Base-by-base conservation (phyloP, 805 yeast species). In the Schizosaccharomyces lindneri region DNA sequence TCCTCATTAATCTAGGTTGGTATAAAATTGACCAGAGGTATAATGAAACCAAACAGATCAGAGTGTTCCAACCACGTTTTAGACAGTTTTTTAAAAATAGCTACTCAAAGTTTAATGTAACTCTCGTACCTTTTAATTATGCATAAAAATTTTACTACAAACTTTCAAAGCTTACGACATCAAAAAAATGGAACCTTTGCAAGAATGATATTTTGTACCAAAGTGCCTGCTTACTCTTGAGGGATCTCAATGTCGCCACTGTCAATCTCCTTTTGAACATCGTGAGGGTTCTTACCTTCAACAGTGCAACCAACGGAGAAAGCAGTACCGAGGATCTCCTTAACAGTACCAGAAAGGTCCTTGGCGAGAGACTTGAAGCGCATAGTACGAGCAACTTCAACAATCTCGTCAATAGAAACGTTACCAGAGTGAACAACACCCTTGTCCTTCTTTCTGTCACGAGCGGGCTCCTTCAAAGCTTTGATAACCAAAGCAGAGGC, bases 371-470 rank as follows among this genome's bases (percentile, higher is more conserved):
- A 88, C 81, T 93, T 93, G 76, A 85, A 87, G 77, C 81, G 84
- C 97, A 93, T 90, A 75, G 84, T 84, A 79, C 96, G 89, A 73
- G 98, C 97, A 74, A 93, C 85, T 76, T 88, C 95, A 77, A 81
- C 81, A 79, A 93, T 86, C 79, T 90, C 96, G 73, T 88, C 95
- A 73, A 93, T 81, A 73, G 95, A 87, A 73, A 93, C 82, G 90
- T 90, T 93, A 81, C 98, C 98, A 76, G 83, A 83, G 87, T 93
- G 98, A 83, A 89, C 88, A 78, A 93, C 86, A 81, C 93, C 90
- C 93, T 93, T 93, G 76, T 93, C 97, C 95, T 93, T 93, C 94
- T 93, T 93, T 82, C 96, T 85, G 84, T 93, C 98, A 86, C 98
- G 90, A 75, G 96, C 96, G 71, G 98, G 88, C 83, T 93, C 98